Evolutionary conservation across 768 basidiomycete genomes (phyloP), one percentile per base, ranked within the genome.

Genomic region (Suillus brevipes): DNA sequence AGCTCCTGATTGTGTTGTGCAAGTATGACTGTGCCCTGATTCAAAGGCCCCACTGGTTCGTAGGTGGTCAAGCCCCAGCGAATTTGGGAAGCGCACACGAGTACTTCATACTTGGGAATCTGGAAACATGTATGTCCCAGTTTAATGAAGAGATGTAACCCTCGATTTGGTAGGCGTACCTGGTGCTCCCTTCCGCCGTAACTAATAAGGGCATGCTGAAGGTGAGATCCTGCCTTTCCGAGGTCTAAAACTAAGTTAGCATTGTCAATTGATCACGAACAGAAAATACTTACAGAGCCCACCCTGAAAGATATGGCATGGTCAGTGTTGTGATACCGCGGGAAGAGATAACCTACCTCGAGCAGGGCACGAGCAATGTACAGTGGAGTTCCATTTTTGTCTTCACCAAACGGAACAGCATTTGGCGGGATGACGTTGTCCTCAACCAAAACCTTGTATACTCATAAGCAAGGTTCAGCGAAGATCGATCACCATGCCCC

Each of bases 371-470:
- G 75, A 45, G 75, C 75, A 18, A 76, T 67, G 62, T 74, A 76
- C 61, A 69, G 25, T 40, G 73, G 68, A 4, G 50, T 63, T 10
- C 75, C 75, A 50, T 72, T 72, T 61, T 72, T 71, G 55, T 76
- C 75, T 66, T 76, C 70, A 16, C 74, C 73, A 31, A 76, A 76
- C 14, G 75, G 76, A 60, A 76, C 71, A 1, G 75, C 75, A n/a
- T 75, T 78, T 45, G 77, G 69, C 6, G 75, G 75, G n/a, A 76
- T 78, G n/a, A 65, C 55, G 49, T 63, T 76, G 5, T 71, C 73
- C 61, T 78, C 75, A 0, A 71, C 72, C 61, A 76, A 53, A 45
- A 76, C 69, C 75, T 76, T 25, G 40, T 20, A 23, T 12, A n/a
- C 47, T 38, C 31, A 3, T 16, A 23, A 8, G 34, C 40, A 7